These are phyloP conservation scores for Amanita phalloides DNA, from an alignment of 768 basidiomycete species.

Conservation along the genomic window DNA sequence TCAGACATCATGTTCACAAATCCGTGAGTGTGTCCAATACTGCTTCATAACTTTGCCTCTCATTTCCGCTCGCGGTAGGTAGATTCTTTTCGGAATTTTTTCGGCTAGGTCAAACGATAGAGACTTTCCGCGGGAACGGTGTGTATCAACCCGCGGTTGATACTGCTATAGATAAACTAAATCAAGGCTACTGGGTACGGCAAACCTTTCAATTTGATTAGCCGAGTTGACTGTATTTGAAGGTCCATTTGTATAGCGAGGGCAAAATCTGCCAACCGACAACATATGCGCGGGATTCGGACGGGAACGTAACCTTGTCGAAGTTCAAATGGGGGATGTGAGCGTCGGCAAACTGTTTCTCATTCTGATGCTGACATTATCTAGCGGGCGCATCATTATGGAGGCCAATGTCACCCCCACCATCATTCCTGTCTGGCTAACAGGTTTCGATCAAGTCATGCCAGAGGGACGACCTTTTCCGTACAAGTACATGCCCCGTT, in stretches of 20 bases:
- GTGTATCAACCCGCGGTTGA: constrained; percentile 84
- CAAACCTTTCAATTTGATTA: background rate
- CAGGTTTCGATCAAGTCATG: constrained; percentile 82
- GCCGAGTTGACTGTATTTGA: background rate
- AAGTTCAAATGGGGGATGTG: constrained; percentile 96
- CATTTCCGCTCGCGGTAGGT: constrained; percentile 18
- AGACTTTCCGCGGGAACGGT: constrained; percentile 86
- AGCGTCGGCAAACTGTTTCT: constrained; percentile 22
- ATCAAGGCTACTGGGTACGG: constrained; percentile 80
- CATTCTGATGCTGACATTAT: background rate
- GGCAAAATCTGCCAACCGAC: constrained; percentile 75
- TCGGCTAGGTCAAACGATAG: constrained; percentile 79
- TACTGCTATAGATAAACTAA: constrained; percentile 67
- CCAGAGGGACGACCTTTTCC: constrained; percentile 75
- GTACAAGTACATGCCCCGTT: constrained; percentile 57
- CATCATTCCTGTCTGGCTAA: constrained; percentile 91
- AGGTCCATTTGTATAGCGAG: constrained; percentile 90
- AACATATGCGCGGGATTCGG: constrained; percentile 29
- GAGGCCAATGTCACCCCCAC: constrained; percentile 47
- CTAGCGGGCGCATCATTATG: constrained; percentile 75
- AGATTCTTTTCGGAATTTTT: constrained; percentile 84
- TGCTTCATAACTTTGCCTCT: constrained; percentile 5
- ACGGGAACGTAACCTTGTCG: constrained; percentile 41
- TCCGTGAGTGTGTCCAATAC: constrained; percentile 39
- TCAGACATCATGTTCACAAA: constrained; percentile 94